These are phyloP conservation scores for Lactarius tabidus DNA, from an alignment of 768 basidiomycete genomes.

Conservation along the genomic window DNA sequence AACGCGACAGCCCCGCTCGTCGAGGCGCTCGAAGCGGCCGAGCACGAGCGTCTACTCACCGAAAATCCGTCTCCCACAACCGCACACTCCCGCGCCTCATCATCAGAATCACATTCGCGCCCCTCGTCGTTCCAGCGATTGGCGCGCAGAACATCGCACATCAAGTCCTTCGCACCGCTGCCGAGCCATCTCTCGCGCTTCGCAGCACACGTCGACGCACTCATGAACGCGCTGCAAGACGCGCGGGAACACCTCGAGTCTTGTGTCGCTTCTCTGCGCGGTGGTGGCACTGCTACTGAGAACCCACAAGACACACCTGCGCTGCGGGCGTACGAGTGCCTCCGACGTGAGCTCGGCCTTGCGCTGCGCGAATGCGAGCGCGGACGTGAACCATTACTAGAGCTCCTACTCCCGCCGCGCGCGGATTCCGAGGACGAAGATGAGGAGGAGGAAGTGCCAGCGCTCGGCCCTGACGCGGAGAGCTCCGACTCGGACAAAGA, in stretches of 20 bases:
- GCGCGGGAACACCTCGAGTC: slow-evolving; percentile 62
- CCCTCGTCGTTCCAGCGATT: neutral
- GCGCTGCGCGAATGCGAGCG: slow-evolving; percentile 81
- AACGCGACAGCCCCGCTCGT: slow-evolving; percentile 61
- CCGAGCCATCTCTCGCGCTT: slow-evolving; percentile 67
- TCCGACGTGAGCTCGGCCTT: slow-evolving; percentile 71
- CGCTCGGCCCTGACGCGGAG: slow-evolving; percentile 44
- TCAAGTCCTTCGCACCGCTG: slow-evolving; percentile 65
- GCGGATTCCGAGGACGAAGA: slow-evolving; percentile 39
- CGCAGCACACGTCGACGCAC: slow-evolving; percentile 67
- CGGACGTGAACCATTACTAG: slow-evolving; percentile 60
- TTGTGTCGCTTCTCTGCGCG: slow-evolving; percentile 56
- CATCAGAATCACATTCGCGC: neutral
- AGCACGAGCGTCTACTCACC: slow-evolving; percentile 50
- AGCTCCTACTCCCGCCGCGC: slow-evolving; percentile 48
- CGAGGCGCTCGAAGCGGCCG: slow-evolving; percentile 59
- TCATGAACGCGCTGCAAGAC: slow-evolving; percentile 64
- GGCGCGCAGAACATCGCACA: slow-evolving; percentile 27
- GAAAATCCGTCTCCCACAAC: slow-evolving; percentile 41
- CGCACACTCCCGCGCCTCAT: slow-evolving; percentile 15
- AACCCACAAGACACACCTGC: slow-evolving; percentile 38
- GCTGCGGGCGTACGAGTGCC: slow-evolving; percentile 66
- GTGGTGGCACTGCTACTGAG: slow-evolving; percentile 22
- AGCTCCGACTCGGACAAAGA: slow-evolving; percentile 51
- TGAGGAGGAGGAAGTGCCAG: slow-evolving; percentile 39